Evolutionary conservation across 805 yeast species (phyloP).

Genomic region (Candida hungchunana): DNA sequence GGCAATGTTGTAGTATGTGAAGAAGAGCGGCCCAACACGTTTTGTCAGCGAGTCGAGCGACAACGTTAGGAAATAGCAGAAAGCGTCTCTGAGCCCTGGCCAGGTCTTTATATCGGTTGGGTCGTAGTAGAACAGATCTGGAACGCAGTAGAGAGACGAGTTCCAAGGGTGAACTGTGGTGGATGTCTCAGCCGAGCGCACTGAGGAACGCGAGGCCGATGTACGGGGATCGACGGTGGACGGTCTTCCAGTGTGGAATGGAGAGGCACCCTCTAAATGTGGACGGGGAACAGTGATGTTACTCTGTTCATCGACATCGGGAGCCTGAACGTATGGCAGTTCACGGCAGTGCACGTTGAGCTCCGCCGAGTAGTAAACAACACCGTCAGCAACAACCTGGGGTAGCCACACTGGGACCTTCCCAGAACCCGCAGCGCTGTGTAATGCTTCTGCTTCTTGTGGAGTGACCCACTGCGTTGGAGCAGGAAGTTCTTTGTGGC

Average conservation of each 20-base stretch:
- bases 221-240: slow-evolving; percentile 11
- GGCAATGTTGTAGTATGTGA: slow-evolving; percentile 47
- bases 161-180: slow-evolving; percentile 27
- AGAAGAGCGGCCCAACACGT: slow-evolving; percentile 47
- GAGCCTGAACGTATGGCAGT: slow-evolving; percentile 46
- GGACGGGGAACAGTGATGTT: slow-evolving; percentile 23
- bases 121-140: slow-evolving; percentile 52
- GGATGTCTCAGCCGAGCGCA: slow-evolving; percentile 9
- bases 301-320: slow-evolving; percentile 33
- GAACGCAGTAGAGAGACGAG: slow-evolving; percentile 26
- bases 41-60: slow-evolving; percentile 48
- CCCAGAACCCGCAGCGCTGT: slow-evolving; percentile 31
- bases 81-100: slow-evolving; percentile 48
- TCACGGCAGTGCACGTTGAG: slow-evolving; percentile 55
- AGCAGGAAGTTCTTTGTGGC: not conserved
- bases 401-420: slow-evolving; percentile 57
- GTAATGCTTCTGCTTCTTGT: slow-evolving; percentile 35
- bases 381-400: slow-evolving; percentile 47
- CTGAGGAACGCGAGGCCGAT: slow-evolving; percentile 8
- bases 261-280: slow-evolving; percentile 1
- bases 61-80: slow-evolving; percentile 44
- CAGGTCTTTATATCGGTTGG: slow-evolving; percentile 57
- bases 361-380: slow-evolving; percentile 57
- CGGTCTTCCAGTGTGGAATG: slow-evolving; percentile 10
- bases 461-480: slow-evolving; percentile 28